Conservation (phyloP, 2,329 filamentous ascomycete genomes). For the Cercospora beticola region DNA sequence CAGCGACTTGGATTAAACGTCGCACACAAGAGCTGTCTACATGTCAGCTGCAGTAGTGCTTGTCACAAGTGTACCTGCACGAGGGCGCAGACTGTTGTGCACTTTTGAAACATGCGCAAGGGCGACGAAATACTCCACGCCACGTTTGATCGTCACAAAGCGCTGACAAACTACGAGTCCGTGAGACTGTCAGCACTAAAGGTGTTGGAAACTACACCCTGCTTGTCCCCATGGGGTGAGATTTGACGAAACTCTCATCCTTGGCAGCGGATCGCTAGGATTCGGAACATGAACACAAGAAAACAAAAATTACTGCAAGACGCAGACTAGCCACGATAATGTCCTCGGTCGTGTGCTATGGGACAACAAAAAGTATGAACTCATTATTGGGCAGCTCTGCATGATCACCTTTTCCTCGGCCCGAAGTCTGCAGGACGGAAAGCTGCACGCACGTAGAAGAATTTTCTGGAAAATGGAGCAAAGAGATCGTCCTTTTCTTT, state of each 20-base stretch:
- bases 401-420: background rate
- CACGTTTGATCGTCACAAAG: slow-evolving; percentile 4
- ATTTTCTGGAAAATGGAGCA: slow-evolving; percentile 5
- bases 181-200: background rate
- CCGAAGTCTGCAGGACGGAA: background rate
- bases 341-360: background rate
- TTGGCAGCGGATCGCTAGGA: background rate
- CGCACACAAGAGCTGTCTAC: background rate
- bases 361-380: background rate
- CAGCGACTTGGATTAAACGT: slow-evolving; percentile 30
- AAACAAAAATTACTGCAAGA: background rate
- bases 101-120: background rate
- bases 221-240: background rate
- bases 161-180: background rate
- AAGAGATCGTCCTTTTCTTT: slow-evolving; percentile 5
- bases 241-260: background rate
- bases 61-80: background rate
- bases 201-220: background rate
- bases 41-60: background rate
- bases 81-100: slow-evolving; percentile 7
- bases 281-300: background rate
- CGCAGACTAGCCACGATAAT: background rate
- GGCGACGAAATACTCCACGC: slow-evolving; percentile 11
- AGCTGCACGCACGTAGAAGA: background rate
- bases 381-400: background rate